Conservation (phyloP, 805 yeast genomes). For the Nakazawaea holstii region DNA sequence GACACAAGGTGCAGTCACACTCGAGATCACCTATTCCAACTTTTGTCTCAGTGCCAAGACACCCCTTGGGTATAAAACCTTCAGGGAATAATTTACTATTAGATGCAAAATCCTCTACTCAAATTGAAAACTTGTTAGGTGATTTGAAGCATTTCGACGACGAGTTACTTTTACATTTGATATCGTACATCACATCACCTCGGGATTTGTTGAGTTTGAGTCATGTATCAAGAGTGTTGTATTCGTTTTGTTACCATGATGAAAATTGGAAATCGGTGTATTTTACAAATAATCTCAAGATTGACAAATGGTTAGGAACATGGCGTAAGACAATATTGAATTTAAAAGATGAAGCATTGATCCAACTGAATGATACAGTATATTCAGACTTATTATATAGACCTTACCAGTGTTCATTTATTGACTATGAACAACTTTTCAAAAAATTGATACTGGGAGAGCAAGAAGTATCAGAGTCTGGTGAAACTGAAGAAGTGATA, state of each 20-base stretch:
- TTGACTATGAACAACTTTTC: slow-evolving; percentile 51
- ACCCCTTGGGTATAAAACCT: slow-evolving; percentile 73
- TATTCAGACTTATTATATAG: slow-evolving; percentile 78
- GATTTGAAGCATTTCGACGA: slow-evolving; percentile 49
- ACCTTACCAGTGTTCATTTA: slow-evolving; percentile 77
- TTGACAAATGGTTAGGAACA: slow-evolving; percentile 62
- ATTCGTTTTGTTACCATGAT: slow-evolving; percentile 70
- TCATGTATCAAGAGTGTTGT: slow-evolving; percentile 58
- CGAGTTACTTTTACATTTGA: slow-evolving; percentile 51
- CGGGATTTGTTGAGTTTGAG: slow-evolving; percentile 46
- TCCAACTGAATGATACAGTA: slow-evolving; percentile 43
- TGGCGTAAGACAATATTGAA: slow-evolving; percentile 65
- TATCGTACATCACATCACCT: slow-evolving; percentile 43
- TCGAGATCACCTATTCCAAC: slow-evolving; percentile 2
- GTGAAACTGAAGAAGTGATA: slow-evolving; percentile 12
- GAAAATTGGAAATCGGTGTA: slow-evolving; percentile 75
- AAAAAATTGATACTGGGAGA: slow-evolving; percentile 38
- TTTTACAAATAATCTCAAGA: slow-evolving; percentile 23
- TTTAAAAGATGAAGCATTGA: slow-evolving; percentile 32
- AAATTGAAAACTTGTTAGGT: slow-evolving; percentile 43
- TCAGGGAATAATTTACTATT: slow-evolving; percentile 57
- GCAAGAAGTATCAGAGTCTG: slow-evolving; percentile 29
- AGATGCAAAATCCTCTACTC: slow-evolving; percentile 12
- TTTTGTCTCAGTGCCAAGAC: slow-evolving; percentile 34
- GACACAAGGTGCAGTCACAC: not conserved